Evolutionary conservation across 768 basidiomycete genomes (phyloP).

Genomic region (Rubroboletus pulcherrimus): DNA sequence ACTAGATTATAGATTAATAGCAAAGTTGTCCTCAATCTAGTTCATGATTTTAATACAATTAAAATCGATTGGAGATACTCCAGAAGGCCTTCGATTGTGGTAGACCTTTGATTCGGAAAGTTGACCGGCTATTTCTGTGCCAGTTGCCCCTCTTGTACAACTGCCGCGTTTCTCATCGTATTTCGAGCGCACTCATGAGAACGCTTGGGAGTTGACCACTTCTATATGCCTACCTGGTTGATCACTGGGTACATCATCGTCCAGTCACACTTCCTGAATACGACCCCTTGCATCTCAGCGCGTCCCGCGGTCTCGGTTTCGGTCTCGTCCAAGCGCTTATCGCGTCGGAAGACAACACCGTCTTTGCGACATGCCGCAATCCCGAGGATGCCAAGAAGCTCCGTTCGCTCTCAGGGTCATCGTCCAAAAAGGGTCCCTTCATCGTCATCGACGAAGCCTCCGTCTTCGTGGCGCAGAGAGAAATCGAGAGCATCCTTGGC

Average conservation of each 20-base stretch:
- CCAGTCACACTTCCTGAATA: not conserved
- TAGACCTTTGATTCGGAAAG: not conserved
- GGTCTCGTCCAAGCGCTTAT: constrained; percentile 20
- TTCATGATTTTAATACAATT: not conserved
- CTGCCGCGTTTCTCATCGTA: not conserved
- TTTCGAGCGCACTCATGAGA: not conserved
- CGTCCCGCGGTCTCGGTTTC: constrained; percentile 14
- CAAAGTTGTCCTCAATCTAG: not conserved
- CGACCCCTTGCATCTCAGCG: constrained; percentile 8
- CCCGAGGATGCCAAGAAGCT: constrained; percentile 21
- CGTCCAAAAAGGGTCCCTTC: not conserved
- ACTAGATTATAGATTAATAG: not conserved
- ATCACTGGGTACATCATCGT: not conserved
- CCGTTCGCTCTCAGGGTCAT: constrained; percentile 13
- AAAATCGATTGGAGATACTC: not conserved
- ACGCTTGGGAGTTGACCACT: not conserved
- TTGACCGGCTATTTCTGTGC: not conserved
- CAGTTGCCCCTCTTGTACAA: not conserved
- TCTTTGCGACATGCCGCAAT: constrained; percentile 32
- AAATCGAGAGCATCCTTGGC: constrained; percentile 1
- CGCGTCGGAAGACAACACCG: constrained; percentile 16
- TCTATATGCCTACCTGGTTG: not conserved
- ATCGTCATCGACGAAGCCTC: constrained; percentile 20
- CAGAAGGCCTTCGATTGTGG: not conserved
- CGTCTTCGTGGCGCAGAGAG: not conserved